Conservation (phyloP, 192 early-diverging fungal species). For the Backusella macrospora region DNA sequence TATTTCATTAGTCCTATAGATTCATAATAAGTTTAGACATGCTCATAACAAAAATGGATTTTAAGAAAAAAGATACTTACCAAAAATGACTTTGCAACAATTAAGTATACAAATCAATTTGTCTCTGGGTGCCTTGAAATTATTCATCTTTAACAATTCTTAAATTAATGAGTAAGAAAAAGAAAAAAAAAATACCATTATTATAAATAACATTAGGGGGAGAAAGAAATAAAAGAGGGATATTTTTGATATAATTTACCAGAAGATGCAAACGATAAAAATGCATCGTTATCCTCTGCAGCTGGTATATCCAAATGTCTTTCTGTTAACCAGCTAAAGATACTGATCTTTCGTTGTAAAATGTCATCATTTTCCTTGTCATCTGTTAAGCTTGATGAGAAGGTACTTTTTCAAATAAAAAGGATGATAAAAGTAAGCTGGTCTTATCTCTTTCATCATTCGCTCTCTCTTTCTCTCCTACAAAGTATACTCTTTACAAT, state of each 20-base stretch:
- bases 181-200: neutral
- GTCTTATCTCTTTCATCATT: too few relatives aligned
- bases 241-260: constrained; percentile 39
- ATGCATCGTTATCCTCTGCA: constrained; percentile 61
- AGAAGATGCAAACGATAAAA: constrained; percentile 65
- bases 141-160: constrained; percentile 81
- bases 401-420: constrained; percentile 59
- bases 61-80: constrained; percentile 16
- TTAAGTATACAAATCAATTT: constrained; percentile 85
- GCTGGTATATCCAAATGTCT: constrained; percentile 73
- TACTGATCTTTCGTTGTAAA: constrained; percentile 69
- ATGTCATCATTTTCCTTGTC: constrained; percentile 79
- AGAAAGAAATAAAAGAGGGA: neutral
- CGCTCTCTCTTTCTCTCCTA: too few relatives aligned
- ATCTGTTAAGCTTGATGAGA: constrained; percentile 72
- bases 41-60: too few relatives aligned
- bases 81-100: constrained; percentile 83
- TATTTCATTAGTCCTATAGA: constrained; percentile 23
- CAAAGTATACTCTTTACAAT: neutral
- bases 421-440: neutral
- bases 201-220: too few relatives aligned
- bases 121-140: constrained; percentile 83
- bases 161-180: neutral
- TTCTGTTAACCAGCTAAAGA: constrained; percentile 74
- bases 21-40: neutral